phyloP scores from a whole-genome alignment of 2,329 filamentous ascomycete genomes.

The Acarospora socialis region DNA sequence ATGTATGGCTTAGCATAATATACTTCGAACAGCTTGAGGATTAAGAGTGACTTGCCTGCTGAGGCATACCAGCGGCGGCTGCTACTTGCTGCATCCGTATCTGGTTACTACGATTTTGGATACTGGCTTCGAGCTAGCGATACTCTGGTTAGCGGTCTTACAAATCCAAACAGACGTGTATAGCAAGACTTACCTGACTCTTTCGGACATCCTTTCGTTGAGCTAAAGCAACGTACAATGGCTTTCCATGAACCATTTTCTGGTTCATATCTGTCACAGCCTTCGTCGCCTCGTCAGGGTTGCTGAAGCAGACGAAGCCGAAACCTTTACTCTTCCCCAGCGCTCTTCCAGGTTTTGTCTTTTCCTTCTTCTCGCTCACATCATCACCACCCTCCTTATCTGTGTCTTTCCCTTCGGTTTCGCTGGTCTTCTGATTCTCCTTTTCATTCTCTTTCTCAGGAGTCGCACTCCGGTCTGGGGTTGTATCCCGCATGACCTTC shows the following conservation, averaged over 20 bases:
- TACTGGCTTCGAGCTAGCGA: slow-evolving; percentile 73
- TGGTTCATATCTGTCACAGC: slow-evolving; percentile 99
- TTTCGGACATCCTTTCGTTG: slow-evolving; percentile 99
- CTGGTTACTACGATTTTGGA: slow-evolving; percentile 97
- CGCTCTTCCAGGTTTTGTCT: slow-evolving; percentile 46
- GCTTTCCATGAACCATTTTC: slow-evolving; percentile 95
- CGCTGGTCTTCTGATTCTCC: slow-evolving; percentile 33
- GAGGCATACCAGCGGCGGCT: slow-evolving; percentile 75
- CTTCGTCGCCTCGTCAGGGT: slow-evolving; percentile 97
- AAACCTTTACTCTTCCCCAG: slow-evolving; percentile 99
- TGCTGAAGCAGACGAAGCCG: slow-evolving; percentile 99
- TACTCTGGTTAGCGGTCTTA: slow-evolving; percentile 3
- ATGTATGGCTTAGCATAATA: slow-evolving; percentile 20
- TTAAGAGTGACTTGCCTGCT: slow-evolving; percentile 27
- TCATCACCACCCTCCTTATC: slow-evolving; percentile 43
- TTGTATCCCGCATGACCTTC: slow-evolving; percentile 92
- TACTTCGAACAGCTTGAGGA: not conserved
- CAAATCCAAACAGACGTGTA: no score
- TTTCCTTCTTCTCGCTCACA: slow-evolving; percentile 46
- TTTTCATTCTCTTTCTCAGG: slow-evolving; percentile 23
- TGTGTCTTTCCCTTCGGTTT: slow-evolving; percentile 41
- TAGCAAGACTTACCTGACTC: slow-evolving; percentile 47
- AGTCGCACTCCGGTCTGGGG: slow-evolving; percentile 29
- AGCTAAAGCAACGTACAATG: slow-evolving; percentile 90
- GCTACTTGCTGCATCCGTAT: slow-evolving; percentile 96